A percentile compares a stretch with the other conserved stretches of the same genome.
phyloP scores from a whole-genome alignment of 1,284 basidiomycete genomes.

The Ceratobasidium sp. region DNA sequence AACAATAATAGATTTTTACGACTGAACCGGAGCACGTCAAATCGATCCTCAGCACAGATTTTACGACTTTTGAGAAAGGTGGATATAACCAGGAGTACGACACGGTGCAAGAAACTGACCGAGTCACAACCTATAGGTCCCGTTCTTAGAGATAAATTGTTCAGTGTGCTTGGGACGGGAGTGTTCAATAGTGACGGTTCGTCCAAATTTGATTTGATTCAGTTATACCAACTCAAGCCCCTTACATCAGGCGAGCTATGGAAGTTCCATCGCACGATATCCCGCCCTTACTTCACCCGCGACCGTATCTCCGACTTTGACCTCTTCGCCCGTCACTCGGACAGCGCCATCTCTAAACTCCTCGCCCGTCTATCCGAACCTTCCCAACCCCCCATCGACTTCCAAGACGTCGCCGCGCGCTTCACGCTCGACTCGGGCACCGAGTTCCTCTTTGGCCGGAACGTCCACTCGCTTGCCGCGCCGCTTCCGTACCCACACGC shows the following conservation, averaged over 20 bases:
- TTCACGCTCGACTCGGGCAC: slow-evolving; percentile 45
- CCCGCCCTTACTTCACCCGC: slow-evolving; percentile 52
- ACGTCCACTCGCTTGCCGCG: slow-evolving; percentile 34
- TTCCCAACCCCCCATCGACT: background rate
- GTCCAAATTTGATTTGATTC: background rate
- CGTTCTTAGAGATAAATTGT: background rate
- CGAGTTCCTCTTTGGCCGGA: slow-evolving; percentile 45
- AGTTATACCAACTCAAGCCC: no score
- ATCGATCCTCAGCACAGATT: slow-evolving; percentile 25
- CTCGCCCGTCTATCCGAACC: slow-evolving; percentile 32
- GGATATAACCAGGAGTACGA: background rate
- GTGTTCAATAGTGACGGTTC: slow-evolving; percentile 45
- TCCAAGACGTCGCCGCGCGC: slow-evolving; percentile 39
- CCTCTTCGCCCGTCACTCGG: slow-evolving; percentile 49
- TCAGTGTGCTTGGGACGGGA: slow-evolving; percentile 42
- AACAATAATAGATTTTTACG: background rate
- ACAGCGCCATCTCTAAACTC: slow-evolving; percentile 44
- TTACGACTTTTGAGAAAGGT: slow-evolving; percentile 33
- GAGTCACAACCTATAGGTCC: background rate
- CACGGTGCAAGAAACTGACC: background rate
- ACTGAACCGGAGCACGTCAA: slow-evolving; percentile 28
- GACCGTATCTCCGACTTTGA: slow-evolving; percentile 52
- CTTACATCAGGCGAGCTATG: slow-evolving; percentile 39
- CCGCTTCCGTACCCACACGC: slow-evolving; percentile 38
- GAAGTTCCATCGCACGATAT: slow-evolving; percentile 49